Percentiles rank a stretch among this genome's conserved stretches.
Evolutionary conservation across 1,284 basidiomycete genomes (phyloP).

Genomic region (Vanrija sp.): DNA sequence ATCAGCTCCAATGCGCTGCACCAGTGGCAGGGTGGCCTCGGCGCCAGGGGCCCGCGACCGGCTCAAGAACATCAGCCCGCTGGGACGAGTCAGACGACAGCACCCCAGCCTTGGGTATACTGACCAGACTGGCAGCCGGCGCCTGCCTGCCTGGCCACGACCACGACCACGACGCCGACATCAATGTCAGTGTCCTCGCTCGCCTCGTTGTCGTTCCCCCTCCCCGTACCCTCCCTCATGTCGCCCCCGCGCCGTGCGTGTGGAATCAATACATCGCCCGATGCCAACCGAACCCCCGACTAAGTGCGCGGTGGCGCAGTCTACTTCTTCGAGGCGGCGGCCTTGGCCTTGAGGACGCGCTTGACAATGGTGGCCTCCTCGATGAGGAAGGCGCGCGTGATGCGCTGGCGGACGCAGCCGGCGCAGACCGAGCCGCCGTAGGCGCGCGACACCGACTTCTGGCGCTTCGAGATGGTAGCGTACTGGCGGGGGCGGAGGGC

Average conservation of each 20-base stretch:
- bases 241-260: slow-evolving; percentile 3
- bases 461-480: slow-evolving; percentile 88
- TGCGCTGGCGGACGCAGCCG: slow-evolving; percentile 85
- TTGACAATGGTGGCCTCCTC: slow-evolving; percentile 99
- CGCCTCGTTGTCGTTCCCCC: not conserved
- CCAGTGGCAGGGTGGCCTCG: too few species aligned
- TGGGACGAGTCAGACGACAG: too few species aligned
- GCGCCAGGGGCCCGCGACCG: too few species aligned
- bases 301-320: slow-evolving; percentile 11
- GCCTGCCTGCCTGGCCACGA: too few species aligned
- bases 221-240: not conserved
- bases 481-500: slow-evolving; percentile 89
- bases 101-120: too few species aligned
- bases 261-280: slow-evolving; percentile 26
- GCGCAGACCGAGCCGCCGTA: slow-evolving; percentile 95
- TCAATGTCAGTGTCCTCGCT: too few species aligned
- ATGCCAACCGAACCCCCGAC: slow-evolving; percentile 12
- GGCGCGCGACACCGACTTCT: slow-evolving; percentile 88
- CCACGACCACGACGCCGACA: too few species aligned
- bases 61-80: too few species aligned
- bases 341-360: slow-evolving; percentile 89
- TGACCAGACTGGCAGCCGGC: too few species aligned
- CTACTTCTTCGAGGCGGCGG: slow-evolving; percentile 48
- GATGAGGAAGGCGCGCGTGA: slow-evolving; percentile 96
- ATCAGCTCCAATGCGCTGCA: too few species aligned